These are phyloP conservation scores for Talaromyces adpressus DNA, from an alignment of 495 filamentous ascomycete species.

Conservation along the genomic window DNA sequence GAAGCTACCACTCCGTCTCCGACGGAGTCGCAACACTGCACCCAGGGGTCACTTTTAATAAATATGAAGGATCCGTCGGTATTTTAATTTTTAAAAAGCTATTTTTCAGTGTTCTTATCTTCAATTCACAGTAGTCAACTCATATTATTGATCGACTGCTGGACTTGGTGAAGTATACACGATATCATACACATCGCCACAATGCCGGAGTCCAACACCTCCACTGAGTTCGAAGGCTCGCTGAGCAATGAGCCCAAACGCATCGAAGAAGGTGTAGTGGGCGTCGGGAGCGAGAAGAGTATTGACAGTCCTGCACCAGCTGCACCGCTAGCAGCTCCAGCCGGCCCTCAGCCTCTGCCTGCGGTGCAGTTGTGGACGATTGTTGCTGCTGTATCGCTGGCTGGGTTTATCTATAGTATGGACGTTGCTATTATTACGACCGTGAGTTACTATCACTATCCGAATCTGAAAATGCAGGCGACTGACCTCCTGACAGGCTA, in stretches of 20 bases:
- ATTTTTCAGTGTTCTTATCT: conserved; percentile 4
- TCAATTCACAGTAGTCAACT: background rate
- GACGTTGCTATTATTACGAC: conserved; percentile 40
- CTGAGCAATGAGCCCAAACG: conserved; percentile 4
- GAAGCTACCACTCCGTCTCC: conserved; percentile 5
- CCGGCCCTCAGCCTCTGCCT: background rate
- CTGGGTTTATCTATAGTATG: conserved; percentile 34
- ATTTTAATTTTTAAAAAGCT: background rate
- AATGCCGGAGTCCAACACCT: conserved; percentile 4
- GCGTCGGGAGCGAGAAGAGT: conserved; percentile 1
- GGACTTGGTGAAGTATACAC: background rate
- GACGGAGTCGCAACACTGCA: conserved; percentile 1
- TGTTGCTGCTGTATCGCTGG: conserved; percentile 21
- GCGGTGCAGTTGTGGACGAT: conserved; percentile 15
- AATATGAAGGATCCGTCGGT: background rate
- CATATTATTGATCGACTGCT: conserved; percentile 3
- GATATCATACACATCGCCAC: background rate
- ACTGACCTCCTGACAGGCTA: conserved; percentile 20
- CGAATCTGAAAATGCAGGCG: too few species aligned
- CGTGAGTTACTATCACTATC: conserved; percentile 22
- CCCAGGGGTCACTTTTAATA: conserved; percentile 2
- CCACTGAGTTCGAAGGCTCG: background rate
- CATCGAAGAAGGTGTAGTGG: background rate
- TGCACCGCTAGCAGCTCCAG: background rate
- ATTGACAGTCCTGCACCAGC: background rate